Conservation (phyloP, 179 eudicot species). For the Spergularia azorica region DNA sequence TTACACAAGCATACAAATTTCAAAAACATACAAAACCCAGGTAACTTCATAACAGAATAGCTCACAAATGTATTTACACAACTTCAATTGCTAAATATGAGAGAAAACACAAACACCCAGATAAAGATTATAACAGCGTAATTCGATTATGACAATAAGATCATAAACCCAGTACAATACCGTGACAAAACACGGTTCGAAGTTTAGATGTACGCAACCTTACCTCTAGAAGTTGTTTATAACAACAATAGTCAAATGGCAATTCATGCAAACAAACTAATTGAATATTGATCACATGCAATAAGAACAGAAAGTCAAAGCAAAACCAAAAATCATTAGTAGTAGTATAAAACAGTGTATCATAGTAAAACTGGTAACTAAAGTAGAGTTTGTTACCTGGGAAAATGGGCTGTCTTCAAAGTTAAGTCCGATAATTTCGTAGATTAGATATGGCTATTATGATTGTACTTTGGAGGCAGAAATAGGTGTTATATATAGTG, state of each 20-base stretch:
- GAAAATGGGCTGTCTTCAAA: conserved; percentile 17
- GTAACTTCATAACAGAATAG: not conserved
- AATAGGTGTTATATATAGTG: conserved; percentile 9
- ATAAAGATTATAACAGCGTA: not conserved
- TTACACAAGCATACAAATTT: no score
- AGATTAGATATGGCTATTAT: not conserved
- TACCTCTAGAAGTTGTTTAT: no score
- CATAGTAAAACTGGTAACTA: not conserved
- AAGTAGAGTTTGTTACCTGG: conserved; percentile 6
- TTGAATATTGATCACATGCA: not conserved
- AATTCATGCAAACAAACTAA: not conserved
- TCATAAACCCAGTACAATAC: no score
- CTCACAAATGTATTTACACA: not conserved
- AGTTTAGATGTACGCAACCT: no score
- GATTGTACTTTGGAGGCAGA: not conserved
- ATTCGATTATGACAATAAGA: not conserved
- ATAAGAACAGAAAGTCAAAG: not conserved
- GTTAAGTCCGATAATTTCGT: not conserved
- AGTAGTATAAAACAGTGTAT: not conserved
- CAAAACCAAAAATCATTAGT: conserved; percentile 14
- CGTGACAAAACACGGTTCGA: no score
- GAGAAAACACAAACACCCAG: conserved; percentile 19
- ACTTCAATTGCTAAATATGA: conserved; percentile 6
- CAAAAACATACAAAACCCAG: not conserved
- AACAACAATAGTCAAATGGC: no score